These are phyloP conservation scores for Cicer pinnatifidum DNA, from an alignment of 306 rosid species.

Conservation along the genomic window DNA sequence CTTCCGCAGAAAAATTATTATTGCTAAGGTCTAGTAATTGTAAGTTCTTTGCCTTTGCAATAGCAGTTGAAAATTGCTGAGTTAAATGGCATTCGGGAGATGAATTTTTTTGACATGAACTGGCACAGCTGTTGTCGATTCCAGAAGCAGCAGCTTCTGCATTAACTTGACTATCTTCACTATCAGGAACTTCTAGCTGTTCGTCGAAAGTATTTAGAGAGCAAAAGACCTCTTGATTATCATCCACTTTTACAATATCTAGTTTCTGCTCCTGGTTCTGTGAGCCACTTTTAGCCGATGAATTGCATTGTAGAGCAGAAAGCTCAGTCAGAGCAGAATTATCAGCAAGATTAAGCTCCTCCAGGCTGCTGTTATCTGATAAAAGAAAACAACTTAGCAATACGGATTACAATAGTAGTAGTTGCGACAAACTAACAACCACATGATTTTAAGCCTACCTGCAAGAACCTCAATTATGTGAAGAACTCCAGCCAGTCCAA, in stretches of 20 bases:
- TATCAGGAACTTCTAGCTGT: constrained; percentile 78
- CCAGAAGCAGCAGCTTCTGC: constrained; percentile 62
- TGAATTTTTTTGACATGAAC: constrained; percentile 58
- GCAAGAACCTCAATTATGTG: constrained; percentile 69
- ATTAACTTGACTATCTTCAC: constrained; percentile 65
- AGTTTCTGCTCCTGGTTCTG: constrained; percentile 47
- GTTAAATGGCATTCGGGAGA: constrained; percentile 51
- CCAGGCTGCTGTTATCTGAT: constrained; percentile 66
- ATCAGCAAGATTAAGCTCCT: constrained; percentile 75
- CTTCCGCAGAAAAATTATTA: constrained; percentile 62
- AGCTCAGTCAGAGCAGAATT: constrained; percentile 53
- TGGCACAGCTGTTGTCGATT: constrained; percentile 65
- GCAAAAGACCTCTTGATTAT: constrained; percentile 47
- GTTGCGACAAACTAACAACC: constrained; percentile 18
- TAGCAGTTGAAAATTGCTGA: constrained; percentile 63
- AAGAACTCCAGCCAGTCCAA: constrained; percentile 73
- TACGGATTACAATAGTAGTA: neutral
- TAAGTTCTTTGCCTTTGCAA: constrained; percentile 62
- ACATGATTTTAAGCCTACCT: constrained; percentile 55
- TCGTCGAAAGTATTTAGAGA: constrained; percentile 44
- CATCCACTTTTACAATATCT: constrained; percentile 52
- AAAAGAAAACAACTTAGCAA: constrained; percentile 37
- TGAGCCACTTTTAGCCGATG: constrained; percentile 43
- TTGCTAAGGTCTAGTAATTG: constrained; percentile 76
- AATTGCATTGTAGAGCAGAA: constrained; percentile 46